Evolutionary conservation across 768 basidiomycete genomes (phyloP).

Genomic region (Tylopilus cervinicoccineus): DNA sequence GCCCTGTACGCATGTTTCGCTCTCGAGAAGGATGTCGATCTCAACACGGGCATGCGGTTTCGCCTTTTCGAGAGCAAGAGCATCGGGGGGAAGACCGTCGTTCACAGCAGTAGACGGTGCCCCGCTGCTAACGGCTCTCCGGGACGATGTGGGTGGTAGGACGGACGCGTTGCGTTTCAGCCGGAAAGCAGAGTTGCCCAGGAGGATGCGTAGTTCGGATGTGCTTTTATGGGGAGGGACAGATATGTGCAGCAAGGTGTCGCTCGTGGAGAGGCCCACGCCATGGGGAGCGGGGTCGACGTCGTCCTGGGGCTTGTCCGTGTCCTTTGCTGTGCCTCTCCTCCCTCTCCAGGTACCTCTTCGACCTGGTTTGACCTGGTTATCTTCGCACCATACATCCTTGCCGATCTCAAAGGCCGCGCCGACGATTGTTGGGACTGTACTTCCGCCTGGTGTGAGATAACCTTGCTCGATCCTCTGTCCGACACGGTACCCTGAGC

Average conservation of each 20-base stretch:
- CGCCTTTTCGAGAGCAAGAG: constrained; percentile 63
- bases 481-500: constrained; percentile 39
- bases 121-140: constrained; percentile 6
- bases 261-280: constrained; percentile 39
- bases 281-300: constrained; percentile 3
- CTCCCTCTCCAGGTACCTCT: constrained; percentile 16
- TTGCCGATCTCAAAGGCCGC: constrained; percentile 15
- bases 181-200: constrained; percentile 57
- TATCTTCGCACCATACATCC: constrained; percentile 22
- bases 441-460: constrained; percentile 30
- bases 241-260: constrained; percentile 53
- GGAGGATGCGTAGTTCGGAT: constrained; percentile 55
- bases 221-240: constrained; percentile 46
- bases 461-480: constrained; percentile 34
- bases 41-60: constrained; percentile 72
- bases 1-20: constrained; percentile 76
- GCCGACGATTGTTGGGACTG: constrained; percentile 9
- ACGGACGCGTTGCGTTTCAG: constrained; percentile 52
- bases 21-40: constrained; percentile 75
- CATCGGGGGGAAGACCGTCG: constrained; percentile 17
- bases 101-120: constrained; percentile 1
- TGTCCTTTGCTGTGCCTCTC: constrained; percentile 6
- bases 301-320: constrained; percentile 7
- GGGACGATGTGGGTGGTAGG: constrained; percentile 25
- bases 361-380: not conserved